Base-by-base conservation (phyloP, 2,329 filamentous ascomycete species). In the Calonectria pseudoturangicola region DNA sequence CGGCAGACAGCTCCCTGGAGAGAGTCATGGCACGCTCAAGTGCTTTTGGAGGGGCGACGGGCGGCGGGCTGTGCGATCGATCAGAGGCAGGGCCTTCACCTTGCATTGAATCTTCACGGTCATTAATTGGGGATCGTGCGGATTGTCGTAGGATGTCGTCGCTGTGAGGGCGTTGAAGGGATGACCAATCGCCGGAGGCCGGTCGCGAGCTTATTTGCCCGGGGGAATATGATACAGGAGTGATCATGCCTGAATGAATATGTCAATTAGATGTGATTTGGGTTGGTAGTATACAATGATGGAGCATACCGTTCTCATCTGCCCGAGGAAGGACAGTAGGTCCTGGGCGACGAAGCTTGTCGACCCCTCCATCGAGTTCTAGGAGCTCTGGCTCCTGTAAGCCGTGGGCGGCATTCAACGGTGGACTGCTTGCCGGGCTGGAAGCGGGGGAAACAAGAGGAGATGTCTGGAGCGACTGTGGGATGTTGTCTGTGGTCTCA, bases 381-480 rank as follows among this genome's bases (percentile, higher is more conserved):
- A 96, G 87, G 9, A 88, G 89, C 68, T 95, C 93, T 13, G 93
- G 93, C 74, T 96, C 94, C 76, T 91, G 89, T 8, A 95, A 84
- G 21, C 76, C 81, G 4, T 82, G 43, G 81, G 85, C 30, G 83
- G 84, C 73, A 83, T 82, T 71, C 48, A 94, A 86, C n/a, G 92
- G 91, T 25, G 97, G 97, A 81, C 96, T 98, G 67, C 91, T 91
- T n/a, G 92, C 93, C 25, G 97, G 97, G 81, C 96, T 98, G 63
- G 92, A 90, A n/a, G 92, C 93, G 6, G 97, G 97, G 28, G 96
- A 98, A 65, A 97, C 94, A 66, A 98, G 88, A 41, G 97, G 97
- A 60, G 96, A 98, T 1, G 97, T 99, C 86, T 98, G 97, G 81
- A 98, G 87, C 70, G 94, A 95, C 83, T 94, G 93, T n/a, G 97